phyloP scores from a whole-genome alignment of 306 rosid species.

The Dalbergia cultrata region DNA sequence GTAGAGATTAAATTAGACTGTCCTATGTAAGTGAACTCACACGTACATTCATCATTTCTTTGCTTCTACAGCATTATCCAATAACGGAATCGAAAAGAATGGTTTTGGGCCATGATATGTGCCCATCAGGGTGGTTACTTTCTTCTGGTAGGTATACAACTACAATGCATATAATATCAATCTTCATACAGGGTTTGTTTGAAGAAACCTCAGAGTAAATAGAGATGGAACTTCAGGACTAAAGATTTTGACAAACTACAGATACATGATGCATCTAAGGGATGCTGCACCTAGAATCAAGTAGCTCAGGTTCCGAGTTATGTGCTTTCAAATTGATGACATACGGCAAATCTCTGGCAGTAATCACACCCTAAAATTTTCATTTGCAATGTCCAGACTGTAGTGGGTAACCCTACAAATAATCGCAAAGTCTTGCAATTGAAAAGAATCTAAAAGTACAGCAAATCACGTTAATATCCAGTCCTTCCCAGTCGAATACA shows the following conservation, averaged over 20 bases:
- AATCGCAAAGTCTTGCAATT: not conserved
- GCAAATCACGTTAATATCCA: not conserved
- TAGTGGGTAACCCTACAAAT: not conserved
- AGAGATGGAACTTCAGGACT: not conserved
- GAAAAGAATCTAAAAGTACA: not conserved
- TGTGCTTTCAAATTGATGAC: not conserved
- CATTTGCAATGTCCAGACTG: too few relatives aligned
- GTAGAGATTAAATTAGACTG: not conserved
- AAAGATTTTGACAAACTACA: not conserved
- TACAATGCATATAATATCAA: not conserved
- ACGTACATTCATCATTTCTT: not conserved
- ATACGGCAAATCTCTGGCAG: not conserved
- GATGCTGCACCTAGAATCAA: not conserved
- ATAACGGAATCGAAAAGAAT: not conserved
- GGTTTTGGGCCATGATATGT: not conserved
- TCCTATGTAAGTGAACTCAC: not conserved
- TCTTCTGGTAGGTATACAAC: not conserved
- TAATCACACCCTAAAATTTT: not conserved
- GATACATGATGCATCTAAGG: not conserved
- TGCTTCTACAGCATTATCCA: not conserved
- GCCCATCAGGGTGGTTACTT: not conserved
- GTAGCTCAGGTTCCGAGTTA: not conserved
- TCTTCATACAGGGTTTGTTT: not conserved
- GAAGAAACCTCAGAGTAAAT: not conserved
- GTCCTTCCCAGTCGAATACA: not conserved